Base-by-base conservation (phyloP, 306 rosid genomes). In the Psophocarpus tetragonolobus region DNA sequence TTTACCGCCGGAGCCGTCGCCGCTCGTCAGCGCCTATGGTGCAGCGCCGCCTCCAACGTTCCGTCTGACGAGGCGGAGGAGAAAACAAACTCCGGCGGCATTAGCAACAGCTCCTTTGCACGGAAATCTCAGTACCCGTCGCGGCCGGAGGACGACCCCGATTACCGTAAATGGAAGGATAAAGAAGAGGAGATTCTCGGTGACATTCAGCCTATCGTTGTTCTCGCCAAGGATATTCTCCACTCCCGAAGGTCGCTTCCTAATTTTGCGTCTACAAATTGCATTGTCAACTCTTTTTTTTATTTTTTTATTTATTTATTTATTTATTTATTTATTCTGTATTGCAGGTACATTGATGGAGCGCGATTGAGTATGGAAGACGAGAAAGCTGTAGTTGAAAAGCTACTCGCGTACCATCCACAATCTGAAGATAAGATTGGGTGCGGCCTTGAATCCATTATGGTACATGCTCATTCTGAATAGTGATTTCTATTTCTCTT, bases 381-480 rank as follows among this genome's bases (percentile, higher is more conserved):
- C 64, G 91, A 94, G 88, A 89, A 80, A 84, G 73, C 47, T 69
- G 83, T 92, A 58, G 87, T 87, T 30, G 91, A 89, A 68, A 89
- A 83, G 75, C 95, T 92, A 76, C 93, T 92, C 26, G 90, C 85
- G 13, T 82, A 85, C 82, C 97, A 92, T 90, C 97, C 97, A 6
- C 90, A 85, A 30, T 86, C 88, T 9, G 84, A 91, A 53, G 97
- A 91, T 86, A 92, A 92, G 91, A 87, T 95, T 82, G 99, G 97
- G 20, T 86, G 94, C 38, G 99, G 94, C 58, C 88, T 92, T 45
- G 96, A 92, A 62, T 89, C 91, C 67, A 85, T 95, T 44, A 92
- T 91, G 97, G 99, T 92, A 81, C 27, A 57, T 57, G 42, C 58
- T 82, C 1, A 0, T 12, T 76, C 13, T 58, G 8, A 47, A 68